Conservation (phyloP, 148 eudicot species). For the Rheum nobile region DNA sequence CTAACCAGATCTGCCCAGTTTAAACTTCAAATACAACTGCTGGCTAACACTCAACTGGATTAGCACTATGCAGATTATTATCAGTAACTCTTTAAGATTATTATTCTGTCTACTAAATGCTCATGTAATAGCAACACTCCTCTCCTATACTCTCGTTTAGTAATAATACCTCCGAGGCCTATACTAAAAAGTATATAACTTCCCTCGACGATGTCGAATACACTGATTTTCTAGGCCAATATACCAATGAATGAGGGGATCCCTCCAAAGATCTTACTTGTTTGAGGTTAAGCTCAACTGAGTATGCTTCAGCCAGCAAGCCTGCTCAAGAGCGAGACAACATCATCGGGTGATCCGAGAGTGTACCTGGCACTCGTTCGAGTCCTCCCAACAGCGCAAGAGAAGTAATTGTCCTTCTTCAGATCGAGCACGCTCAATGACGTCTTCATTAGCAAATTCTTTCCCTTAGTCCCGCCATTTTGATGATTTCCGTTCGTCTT, state of each 20-base stretch:
- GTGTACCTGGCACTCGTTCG: conserved; percentile 81
- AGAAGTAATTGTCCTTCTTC: conserved; percentile 83
- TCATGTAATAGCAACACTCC: background rate
- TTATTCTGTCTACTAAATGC: background rate
- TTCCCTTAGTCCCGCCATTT: conserved; percentile 11
- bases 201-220: background rate
- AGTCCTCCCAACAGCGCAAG: conserved; percentile 78
- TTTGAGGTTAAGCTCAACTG: background rate
- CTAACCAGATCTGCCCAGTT: background rate
- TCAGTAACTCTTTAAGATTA: background rate
- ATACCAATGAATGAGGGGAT: too few species aligned
- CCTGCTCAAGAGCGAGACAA: conserved; percentile 51
- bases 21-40: background rate
- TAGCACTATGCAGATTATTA: background rate
- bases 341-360: conserved; percentile 66
- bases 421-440: conserved; percentile 88
- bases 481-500: conserved; percentile 17
- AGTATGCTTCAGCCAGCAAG: conserved; percentile 47
- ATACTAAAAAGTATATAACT: background rate
- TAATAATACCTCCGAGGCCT: background rate
- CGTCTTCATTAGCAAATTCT: conserved; percentile 33
- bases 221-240: background rate
- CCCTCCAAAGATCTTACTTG: too few species aligned
- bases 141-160: background rate
- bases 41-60: background rate